Percentiles rank a stretch among this genome's conserved stretches.
phyloP scores from a whole-genome alignment of 495 filamentous ascomycete genomes.

The Thermochaetoides thermophila region DNA sequence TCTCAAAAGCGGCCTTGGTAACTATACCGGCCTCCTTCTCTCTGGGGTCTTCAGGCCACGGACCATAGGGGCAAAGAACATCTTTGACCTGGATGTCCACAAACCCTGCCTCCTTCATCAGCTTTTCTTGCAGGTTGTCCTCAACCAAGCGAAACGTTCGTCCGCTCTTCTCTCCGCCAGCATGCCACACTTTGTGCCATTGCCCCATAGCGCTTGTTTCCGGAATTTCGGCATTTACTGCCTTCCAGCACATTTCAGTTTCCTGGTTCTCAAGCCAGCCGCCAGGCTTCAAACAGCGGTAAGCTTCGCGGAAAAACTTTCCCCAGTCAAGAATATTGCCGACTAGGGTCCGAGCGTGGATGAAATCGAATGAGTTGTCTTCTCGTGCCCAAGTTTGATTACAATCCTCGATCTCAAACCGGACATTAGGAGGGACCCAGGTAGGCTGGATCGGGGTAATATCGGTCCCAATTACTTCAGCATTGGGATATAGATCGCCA shows the following conservation, averaged over 20 bases:
- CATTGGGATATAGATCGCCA: slow-evolving; percentile 32
- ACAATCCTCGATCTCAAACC: slow-evolving; percentile 43
- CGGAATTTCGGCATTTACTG: slow-evolving; percentile 14
- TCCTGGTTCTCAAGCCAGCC: slow-evolving; percentile 19
- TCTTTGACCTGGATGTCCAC: slow-evolving; percentile 30
- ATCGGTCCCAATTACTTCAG: slow-evolving; percentile 46
- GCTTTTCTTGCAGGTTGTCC: slow-evolving; percentile 34
- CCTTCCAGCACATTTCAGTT: slow-evolving; percentile 7
- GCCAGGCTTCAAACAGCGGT: slow-evolving; percentile 22
- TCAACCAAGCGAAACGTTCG: slow-evolving; percentile 7
- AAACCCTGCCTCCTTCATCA: slow-evolving; percentile 44
- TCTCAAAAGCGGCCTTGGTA: neutral
- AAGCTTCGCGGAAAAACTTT: slow-evolving; percentile 21
- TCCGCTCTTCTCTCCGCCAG: slow-evolving; percentile 9
- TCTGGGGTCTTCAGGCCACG: neutral
- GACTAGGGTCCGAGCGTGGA: slow-evolving; percentile 43
- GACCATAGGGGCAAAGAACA: slow-evolving; percentile 8
- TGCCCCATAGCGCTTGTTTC: slow-evolving; percentile 19
- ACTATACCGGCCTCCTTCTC: neutral
- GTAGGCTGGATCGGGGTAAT: slow-evolving; percentile 41
- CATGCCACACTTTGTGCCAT: slow-evolving; percentile 15
- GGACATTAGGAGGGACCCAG: slow-evolving; percentile 33
- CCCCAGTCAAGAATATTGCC: slow-evolving; percentile 44
- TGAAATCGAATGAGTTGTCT: slow-evolving; percentile 42
- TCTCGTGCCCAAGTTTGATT: slow-evolving; percentile 36